Conservation (phyloP, 306 rosid species). For the Glycine tomentella region DNA sequence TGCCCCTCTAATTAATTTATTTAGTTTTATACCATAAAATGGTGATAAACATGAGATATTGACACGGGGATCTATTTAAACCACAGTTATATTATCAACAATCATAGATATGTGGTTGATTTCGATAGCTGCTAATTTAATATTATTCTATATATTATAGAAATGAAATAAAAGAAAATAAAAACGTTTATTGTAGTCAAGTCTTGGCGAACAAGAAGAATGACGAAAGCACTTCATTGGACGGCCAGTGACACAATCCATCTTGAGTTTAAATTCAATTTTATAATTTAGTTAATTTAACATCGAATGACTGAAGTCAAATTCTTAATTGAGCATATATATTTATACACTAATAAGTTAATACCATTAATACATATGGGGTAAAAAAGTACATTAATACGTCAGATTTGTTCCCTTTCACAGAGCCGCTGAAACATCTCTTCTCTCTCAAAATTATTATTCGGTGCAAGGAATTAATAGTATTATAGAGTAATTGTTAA, state of each 20-base stretch:
- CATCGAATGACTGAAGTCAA: constrained; percentile 18
- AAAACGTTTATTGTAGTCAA: constrained; percentile 9
- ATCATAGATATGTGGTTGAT: background rate
- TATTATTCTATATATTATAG: background rate
- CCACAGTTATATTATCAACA: constrained; percentile 32
- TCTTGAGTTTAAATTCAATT: constrained; percentile 20
- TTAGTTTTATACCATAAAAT: background rate
- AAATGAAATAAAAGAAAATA: constrained; percentile 1
- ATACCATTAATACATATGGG: background rate
- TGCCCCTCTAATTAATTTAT: background rate
- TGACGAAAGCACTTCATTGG: constrained; percentile 39
- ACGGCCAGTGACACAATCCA: constrained; percentile 31
- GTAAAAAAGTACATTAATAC: background rate
- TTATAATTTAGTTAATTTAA: constrained; percentile 28
- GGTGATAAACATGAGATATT: background rate
- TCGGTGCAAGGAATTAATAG: constrained; percentile 12
- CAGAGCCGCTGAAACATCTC: constrained; percentile 6
- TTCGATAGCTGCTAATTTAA: background rate
- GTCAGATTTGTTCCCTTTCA: constrained; percentile 35
- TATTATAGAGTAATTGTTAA: too few relatives aligned
- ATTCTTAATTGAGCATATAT: background rate
- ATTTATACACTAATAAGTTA: background rate
- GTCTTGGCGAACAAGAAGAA: background rate
- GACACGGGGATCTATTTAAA: constrained; percentile 29
- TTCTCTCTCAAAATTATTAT: background rate